Evolutionary conservation across 306 rosid genomes (phyloP), one percentile per base, ranked within the genome.

Genomic region (Ormosia semicastrata): DNA sequence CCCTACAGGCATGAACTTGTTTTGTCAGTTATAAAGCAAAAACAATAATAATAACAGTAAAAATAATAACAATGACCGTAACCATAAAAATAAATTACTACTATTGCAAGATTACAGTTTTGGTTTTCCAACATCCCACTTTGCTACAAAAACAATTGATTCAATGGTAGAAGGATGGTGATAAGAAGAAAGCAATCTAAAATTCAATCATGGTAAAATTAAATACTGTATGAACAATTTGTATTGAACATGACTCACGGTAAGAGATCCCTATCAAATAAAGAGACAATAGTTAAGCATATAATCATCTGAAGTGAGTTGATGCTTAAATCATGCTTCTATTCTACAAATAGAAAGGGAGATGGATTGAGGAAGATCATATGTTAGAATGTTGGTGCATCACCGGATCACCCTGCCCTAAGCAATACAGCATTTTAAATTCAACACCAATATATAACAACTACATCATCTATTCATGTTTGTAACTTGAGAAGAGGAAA

Each of bases 1-100:
- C 98, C 99, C 99, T 95, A 79, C 66, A 84, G 77, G 71, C 75
- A 86, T 62, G 8, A 83, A 80, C 79, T n/a, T 47, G 77, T 71
- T 77, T 59, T 7, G 60, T 85, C 39, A 44, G 13, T 39, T 8
- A 52, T 36, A 44, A 44, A 75, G 2, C 76, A 79, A 32, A 29
- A 24, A 50, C 44, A 78, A 29, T 1, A 66, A 15, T 2, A 57
- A 62, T 33, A 9, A 66, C 1, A 15, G 52, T 12, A 30, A 46
- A 2, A 56, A 12, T 15, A 33, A 33, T 50, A 50, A 75, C 24
- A 37, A 58, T 4, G 24, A 29, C 36, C 65, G 62, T 40, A 56
- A 17, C 63, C 41, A 79, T 30, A 29, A 17, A 37, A 54, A 46
- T 34, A 24, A 77, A 59, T 54, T 57, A 76, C 58, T 73, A 39